Conservation (phyloP, 1,284 basidiomycete species). For the Ceratobasidium sp. region DNA sequence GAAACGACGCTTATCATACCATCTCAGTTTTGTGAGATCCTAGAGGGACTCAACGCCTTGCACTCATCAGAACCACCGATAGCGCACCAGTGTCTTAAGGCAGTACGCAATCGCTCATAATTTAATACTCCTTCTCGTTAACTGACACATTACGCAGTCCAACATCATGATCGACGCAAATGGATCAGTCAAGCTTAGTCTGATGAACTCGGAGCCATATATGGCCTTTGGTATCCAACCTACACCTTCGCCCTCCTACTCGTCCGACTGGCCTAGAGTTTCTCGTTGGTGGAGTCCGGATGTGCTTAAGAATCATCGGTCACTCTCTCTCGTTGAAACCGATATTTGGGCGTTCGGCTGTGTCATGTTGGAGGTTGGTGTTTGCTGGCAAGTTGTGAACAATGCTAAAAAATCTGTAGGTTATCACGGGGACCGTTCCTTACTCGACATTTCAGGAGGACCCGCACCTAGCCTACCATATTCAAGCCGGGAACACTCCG, state of each 20-base stretch:
- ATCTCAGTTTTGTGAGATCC: conserved; percentile 18
- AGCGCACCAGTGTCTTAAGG: conserved; percentile 26
- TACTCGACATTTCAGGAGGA: conserved; percentile 7
- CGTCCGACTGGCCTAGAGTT: conserved; percentile 10
- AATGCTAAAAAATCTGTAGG: neutral
- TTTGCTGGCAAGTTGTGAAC: neutral
- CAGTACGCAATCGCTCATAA: neutral
- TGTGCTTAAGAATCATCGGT: neutral
- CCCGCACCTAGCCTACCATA: neutral
- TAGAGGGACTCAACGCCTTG: conserved; percentile 22
- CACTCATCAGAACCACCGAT: conserved; percentile 17
- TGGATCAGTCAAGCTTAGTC: conserved; percentile 20
- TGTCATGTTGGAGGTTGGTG: conserved; percentile 20
- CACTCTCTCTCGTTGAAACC: neutral
- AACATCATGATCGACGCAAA: conserved; percentile 22
- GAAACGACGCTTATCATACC: neutral
- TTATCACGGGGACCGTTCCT: conserved; percentile 3
- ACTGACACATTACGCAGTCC: neutral
- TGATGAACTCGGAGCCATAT: conserved; percentile 17
- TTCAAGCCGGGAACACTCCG: neutral
- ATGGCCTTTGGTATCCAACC: neutral
- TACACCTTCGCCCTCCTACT: neutral
- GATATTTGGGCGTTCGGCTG: conserved; percentile 29
- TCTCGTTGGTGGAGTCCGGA: conserved; percentile 31
- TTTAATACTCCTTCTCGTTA: neutral